Evolutionary conservation across 305 asterid genomes (phyloP).

Genomic region (Monarda citriodora): DNA sequence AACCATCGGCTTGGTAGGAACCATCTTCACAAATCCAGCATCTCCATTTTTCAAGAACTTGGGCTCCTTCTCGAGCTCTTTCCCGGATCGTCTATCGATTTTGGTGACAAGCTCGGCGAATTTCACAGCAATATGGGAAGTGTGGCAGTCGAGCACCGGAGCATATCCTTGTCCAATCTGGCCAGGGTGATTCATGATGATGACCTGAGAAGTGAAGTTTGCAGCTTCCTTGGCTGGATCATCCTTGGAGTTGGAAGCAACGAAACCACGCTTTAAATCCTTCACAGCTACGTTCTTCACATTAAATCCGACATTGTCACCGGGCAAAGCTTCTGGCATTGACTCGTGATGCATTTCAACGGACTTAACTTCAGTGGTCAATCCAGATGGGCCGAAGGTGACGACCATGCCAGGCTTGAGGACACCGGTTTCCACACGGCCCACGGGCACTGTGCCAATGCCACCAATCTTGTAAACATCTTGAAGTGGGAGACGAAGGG

Average conservation of each 20-base stretch:
- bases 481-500: slow-evolving; percentile 51
- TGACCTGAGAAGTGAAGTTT: slow-evolving; percentile 26
- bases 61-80: slow-evolving; percentile 32
- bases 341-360: slow-evolving; percentile 56
- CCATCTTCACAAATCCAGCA: slow-evolving; percentile 62
- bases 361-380: slow-evolving; percentile 55
- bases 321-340: slow-evolving; percentile 28
- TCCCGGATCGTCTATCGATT: slow-evolving; percentile 52
- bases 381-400: slow-evolving; percentile 53
- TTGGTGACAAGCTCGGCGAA: slow-evolving; percentile 43
- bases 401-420: slow-evolving; percentile 35
- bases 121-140: slow-evolving; percentile 35
- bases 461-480: slow-evolving; percentile 19
- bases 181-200: slow-evolving; percentile 33
- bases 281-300: slow-evolving; percentile 55
- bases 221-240: slow-evolving; percentile 25
- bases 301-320: slow-evolving; percentile 49
- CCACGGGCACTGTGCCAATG: slow-evolving; percentile 19
- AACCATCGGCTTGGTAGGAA: slow-evolving; percentile 73
- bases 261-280: slow-evolving; percentile 52
- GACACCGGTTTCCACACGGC: slow-evolving; percentile 15
- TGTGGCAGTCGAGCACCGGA: slow-evolving; percentile 29
- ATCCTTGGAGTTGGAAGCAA: slow-evolving; percentile 39
- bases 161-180: slow-evolving; percentile 27
- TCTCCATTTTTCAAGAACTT: slow-evolving; percentile 66